Evolutionary conservation across 345 rosid species (phyloP), one percentile per base, ranked within the genome.

Genomic region (Bretschneidera sinensis): DNA sequence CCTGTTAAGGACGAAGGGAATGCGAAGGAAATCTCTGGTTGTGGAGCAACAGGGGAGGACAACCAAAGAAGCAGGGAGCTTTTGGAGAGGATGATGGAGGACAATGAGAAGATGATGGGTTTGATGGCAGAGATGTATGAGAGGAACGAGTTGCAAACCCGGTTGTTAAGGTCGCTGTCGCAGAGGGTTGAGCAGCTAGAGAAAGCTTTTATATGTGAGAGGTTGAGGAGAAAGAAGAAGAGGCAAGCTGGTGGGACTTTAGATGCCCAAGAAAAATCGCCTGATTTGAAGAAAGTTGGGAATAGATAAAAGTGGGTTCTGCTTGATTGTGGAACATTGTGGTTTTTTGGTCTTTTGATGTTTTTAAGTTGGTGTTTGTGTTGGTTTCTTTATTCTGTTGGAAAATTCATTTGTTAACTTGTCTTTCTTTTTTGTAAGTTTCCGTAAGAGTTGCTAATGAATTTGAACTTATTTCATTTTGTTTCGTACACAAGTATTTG

Each of bases 171-270:
- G 19, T 63, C 79, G 1, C 68, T 82, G 49, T 69, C 83, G 1
- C 81, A 61, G 8, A 78, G 87, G 62, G 87, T 86, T 43, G 85
- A 70, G 76, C 78, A 31, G 71, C 55, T 86, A 18, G 94, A 84
- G 79, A 79, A 61, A 68, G 86, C 81, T 4, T 74, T 75, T n/a
- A 6, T 68, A 54, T 79, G 72, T 23, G 81, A 83, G 25, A 75
- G 60, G 72, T 60, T 74, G 24, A 62, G 77, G 69, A 75, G 69
- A 66, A 76, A 67, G 80, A 78, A 71, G 76, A 76, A 51, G 71
- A 74, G 58, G 57, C 43, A 53, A 1, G 78, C 57, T 21, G 63
- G 33, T 23, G 56, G 23, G 18, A 6, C 55, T 19, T 65, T 19
- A 21, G 71, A 15, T 39, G 31, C 64, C 9, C 24, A 55, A 2